Base-by-base conservation (phyloP, 495 filamentous ascomycete species). In the Hypomontagnella submonticulosa region DNA sequence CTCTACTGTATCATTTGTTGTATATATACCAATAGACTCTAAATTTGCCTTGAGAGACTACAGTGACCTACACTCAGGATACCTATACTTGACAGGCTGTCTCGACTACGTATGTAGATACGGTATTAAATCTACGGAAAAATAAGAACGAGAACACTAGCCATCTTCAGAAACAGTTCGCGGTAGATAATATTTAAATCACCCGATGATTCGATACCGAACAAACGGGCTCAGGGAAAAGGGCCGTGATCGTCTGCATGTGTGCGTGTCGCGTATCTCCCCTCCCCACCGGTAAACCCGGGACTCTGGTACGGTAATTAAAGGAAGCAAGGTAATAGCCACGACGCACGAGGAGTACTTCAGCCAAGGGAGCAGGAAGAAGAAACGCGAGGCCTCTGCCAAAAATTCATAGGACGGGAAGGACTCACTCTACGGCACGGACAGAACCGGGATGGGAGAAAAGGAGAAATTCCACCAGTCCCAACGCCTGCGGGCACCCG, bases 201-300 rank as follows among this genome's bases (percentile, higher is more conserved):
- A 34, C 23, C 57, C 46, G 15, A 41, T 5, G 5, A 42, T 44
- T 15, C n/a, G 46, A 36, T 30, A 20, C 36, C 32, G 19, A 19
- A 37, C 36, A 51, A 36, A 19, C n/a, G 18, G 18, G 23, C n/a
- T n/a, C 27, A 38, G 8, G 3, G 3, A 27, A 27, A 27, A 27
- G 23, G 23, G 23, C 23, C 23, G 23, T 27, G 23, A 27, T 27
- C 23, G 6, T 6, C 23, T 27, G 23, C 23, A 36, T 61, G 57
- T 37, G 13, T 37, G 42, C 49, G 34, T 46, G 49, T 23, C 12
- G 11, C 5, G n/a, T 47, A 15, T 13, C 23, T 56, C 54, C 65
- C 65, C 63, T n/a, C n/a, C 18, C 32, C 65, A 4, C 52, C 52
- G 63, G 63, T 57, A 61, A 38, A 57, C 51, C 63, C 63, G 42